phyloP scores from a whole-genome alignment of 768 basidiomycete genomes.

The Suillus bovinus region DNA sequence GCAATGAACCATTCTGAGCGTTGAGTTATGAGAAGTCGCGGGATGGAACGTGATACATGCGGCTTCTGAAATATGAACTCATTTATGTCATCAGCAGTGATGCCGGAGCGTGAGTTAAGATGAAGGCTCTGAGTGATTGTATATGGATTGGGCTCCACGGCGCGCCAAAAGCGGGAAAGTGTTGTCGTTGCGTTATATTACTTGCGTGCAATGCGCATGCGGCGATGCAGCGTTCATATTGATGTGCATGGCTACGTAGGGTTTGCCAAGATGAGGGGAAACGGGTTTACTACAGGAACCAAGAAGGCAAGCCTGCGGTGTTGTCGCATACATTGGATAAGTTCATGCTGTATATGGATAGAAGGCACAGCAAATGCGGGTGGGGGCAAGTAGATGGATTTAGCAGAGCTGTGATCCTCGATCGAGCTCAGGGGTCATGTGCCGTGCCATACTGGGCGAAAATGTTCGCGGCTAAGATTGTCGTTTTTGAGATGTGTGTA shows the following conservation, averaged over 20 bases:
- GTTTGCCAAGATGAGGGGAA: slow-evolving; percentile 3
- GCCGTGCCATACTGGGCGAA: neutral
- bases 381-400: slow-evolving; percentile 3
- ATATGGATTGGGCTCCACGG: slow-evolving; percentile 2
- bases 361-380: slow-evolving; percentile 4
- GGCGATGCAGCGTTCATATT: slow-evolving; percentile 1
- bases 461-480: slow-evolving; percentile 1
- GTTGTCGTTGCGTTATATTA: neutral
- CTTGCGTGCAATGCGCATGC: slow-evolving; percentile 4
- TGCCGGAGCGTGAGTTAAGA: slow-evolving; percentile 6
- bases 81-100: slow-evolving; percentile 2
- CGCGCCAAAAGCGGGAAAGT: slow-evolving; percentile 7
- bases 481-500: neutral
- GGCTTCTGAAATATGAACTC: slow-evolving; percentile 1
- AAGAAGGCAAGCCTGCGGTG: slow-evolving; percentile 2
- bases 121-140: neutral
- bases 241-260: neutral
- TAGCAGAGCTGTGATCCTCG: neutral
- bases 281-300: slow-evolving; percentile 1
- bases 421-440: slow-evolving; percentile 2
- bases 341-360: slow-evolving; percentile 4
- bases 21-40: neutral
- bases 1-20: neutral
- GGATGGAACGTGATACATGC: slow-evolving; percentile 3
- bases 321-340: slow-evolving; percentile 1